Conservation (phyloP, 768 basidiomycete species). For the Mycena belliarum region DNA sequence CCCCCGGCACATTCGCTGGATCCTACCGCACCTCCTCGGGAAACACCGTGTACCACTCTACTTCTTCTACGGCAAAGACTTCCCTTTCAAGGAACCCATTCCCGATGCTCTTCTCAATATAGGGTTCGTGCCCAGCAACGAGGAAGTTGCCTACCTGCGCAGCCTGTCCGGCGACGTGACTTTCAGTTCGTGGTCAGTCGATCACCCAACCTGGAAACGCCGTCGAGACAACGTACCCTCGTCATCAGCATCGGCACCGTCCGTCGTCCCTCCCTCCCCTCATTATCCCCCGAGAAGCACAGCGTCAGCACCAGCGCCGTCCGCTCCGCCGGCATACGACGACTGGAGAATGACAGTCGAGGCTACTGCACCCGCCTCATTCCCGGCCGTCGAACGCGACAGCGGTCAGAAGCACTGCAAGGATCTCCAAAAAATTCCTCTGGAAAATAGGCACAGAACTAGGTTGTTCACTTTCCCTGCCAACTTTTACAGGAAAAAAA, state of each 20-base stretch:
- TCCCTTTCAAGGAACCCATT: slow-evolving; percentile 12
- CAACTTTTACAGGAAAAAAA: too few species aligned
- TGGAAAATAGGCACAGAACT: slow-evolving; percentile 1
- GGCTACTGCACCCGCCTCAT: not conserved
- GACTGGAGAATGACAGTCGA: too few species aligned
- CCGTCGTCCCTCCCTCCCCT: too few species aligned
- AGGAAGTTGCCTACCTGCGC: not conserved
- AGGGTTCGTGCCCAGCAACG: not conserved
- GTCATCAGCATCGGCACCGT: not conserved
- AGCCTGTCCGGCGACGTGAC: not conserved
- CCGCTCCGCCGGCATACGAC: too few species aligned
- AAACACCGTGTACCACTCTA: slow-evolving; percentile 17
- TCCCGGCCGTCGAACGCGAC: slow-evolving; percentile 13
- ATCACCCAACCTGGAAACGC: not conserved
- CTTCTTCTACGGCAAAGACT: slow-evolving; percentile 12
- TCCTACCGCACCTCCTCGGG: slow-evolving; percentile 9
- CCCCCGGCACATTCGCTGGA: slow-evolving; percentile 14
- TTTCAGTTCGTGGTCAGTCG: slow-evolving; percentile 10
- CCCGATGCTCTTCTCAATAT: not conserved
- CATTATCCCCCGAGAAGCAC: too few species aligned
- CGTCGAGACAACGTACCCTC: not conserved
- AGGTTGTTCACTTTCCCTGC: too few species aligned
- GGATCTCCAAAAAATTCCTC: slow-evolving; percentile 8
- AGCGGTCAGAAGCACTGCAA: slow-evolving; percentile 17
- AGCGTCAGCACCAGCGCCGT: not conserved